These are phyloP conservation scores for Dryas octopetala DNA, from an alignment of 306 rosid genomes.

Conservation along the genomic window DNA sequence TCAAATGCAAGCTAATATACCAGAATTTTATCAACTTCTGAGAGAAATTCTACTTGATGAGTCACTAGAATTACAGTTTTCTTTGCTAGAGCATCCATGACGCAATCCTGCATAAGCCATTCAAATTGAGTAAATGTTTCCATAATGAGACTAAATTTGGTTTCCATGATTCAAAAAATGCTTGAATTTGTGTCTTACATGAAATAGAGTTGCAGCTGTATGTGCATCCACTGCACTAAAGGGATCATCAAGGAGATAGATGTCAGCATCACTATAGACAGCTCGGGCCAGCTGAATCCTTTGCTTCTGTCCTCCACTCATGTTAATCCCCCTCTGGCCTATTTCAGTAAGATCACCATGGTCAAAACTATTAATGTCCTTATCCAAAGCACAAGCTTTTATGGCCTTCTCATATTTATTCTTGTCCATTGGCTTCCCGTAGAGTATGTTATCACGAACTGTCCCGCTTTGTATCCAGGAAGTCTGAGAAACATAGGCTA, in stretches of 20 bases:
- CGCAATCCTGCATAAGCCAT: conserved; percentile 59
- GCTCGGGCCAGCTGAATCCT: conserved; percentile 87
- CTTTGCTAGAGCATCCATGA: conserved; percentile 51
- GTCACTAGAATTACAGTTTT: conserved; percentile 78
- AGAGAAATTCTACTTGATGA: conserved; percentile 84
- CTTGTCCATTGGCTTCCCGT: conserved; percentile 65
- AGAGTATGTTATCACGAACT: conserved; percentile 65
- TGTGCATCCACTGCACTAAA: conserved; percentile 92
- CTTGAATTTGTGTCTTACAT: conserved; percentile 37
- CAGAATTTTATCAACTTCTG: conserved; percentile 63
- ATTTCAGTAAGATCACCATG: conserved; percentile 88
- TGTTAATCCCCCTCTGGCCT: conserved; percentile 82
- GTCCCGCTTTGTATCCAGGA: conserved; percentile 94
- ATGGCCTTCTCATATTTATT: conserved; percentile 53
- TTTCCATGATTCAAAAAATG: not conserved
- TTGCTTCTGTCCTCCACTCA: conserved; percentile 95
- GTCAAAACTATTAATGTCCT: conserved; percentile 56
- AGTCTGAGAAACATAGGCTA: conserved; percentile 76
- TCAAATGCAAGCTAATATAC: conserved; percentile 26
- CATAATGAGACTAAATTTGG: not conserved
- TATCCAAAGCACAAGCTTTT: conserved; percentile 66
- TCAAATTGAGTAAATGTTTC: conserved; percentile 17
- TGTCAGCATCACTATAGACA: conserved; percentile 70
- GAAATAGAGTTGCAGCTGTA: conserved; percentile 62
- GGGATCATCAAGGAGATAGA: conserved; percentile 77